Conservation (phyloP, 257 asterid species). For the Striga asiatica region DNA sequence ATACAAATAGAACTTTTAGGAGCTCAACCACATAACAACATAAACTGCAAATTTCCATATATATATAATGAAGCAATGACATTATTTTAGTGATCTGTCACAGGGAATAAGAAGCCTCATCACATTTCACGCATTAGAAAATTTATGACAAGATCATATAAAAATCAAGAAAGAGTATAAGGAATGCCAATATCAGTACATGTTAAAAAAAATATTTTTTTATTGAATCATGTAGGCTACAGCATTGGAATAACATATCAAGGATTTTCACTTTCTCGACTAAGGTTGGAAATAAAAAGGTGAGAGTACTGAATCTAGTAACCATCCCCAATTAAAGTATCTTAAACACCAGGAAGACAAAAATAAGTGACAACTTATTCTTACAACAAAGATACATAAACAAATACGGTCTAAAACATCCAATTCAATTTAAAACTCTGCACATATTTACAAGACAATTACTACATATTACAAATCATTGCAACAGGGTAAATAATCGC, state of each 20-base stretch:
- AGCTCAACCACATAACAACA: constrained; percentile 1
- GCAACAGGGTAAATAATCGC: neutral
- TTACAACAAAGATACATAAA: constrained; percentile 6
- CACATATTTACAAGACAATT: neutral
- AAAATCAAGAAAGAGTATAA: neutral
- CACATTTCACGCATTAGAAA: neutral
- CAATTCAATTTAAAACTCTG: constrained; percentile 8
- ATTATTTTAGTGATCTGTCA: constrained; percentile 5
- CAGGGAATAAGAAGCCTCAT: neutral
- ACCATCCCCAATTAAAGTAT: neutral
- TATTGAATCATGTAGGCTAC: neutral
- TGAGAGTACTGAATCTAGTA: neutral
- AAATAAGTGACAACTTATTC: neutral
- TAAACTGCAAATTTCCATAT: constrained; percentile 4
- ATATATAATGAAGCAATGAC: neutral
- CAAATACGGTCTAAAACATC: neutral
- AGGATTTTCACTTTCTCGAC: neutral
- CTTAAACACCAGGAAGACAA: neutral
- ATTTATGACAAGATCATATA: neutral
- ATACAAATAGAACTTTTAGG: neutral
- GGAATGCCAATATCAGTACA: too few relatives aligned
- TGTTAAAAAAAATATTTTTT: neutral
- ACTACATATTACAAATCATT: neutral
- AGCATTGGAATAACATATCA: constrained; percentile 2
- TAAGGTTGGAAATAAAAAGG: too few relatives aligned